Evolutionary conservation across 768 basidiomycete species (phyloP), one percentile per base, ranked within the genome.

Genomic region (Rhodocollybia butyracea): DNA sequence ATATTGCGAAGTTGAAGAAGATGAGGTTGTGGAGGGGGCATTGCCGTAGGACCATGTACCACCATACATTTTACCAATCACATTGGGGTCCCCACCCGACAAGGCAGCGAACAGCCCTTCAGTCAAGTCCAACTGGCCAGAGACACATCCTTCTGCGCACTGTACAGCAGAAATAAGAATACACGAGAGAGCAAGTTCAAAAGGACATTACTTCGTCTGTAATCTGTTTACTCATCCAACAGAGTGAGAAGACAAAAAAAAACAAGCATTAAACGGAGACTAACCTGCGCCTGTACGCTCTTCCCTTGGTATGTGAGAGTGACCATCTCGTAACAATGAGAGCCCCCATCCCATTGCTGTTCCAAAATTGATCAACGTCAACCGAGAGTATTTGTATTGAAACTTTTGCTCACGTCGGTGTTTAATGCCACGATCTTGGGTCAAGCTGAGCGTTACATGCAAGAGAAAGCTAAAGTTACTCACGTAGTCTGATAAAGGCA

Each of bases 61-160:
- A 22, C 65, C 54, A 7, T 45, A 6, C 21, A 81, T 52, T 15
- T 70, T 64, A 34, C 79, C 80, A 6, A 59, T 52, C 15, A 39
- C 48, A 13, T 51, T 32, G 12, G 65, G 45, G 19, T 50, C 48
- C 21, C 66, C 57, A 1, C 67, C 78, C 53, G 53, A 39, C 15
- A 82, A 75, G 60, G 63, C 66, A 3, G 63, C 3, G 61, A 82
- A 82, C n/a, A 84, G 73, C 12, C 70, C 72, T 1, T 64, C 59
- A 6, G 76, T 76, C 19, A 82, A 59, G 62, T 84, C 83, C 21
- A 84, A 70, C 39, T 71, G 76, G 34, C 71, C 73, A 2, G 32
- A 46, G 0, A 63, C 53, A 66, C 81, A 81, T 4, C 64, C n/a
- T n/a, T n/a, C 64, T 22, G 57, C 57, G 61, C 79, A 80, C 78